Conservation (phyloP, 164 flowering plant species). For the Nelumbo lutea region DNA sequence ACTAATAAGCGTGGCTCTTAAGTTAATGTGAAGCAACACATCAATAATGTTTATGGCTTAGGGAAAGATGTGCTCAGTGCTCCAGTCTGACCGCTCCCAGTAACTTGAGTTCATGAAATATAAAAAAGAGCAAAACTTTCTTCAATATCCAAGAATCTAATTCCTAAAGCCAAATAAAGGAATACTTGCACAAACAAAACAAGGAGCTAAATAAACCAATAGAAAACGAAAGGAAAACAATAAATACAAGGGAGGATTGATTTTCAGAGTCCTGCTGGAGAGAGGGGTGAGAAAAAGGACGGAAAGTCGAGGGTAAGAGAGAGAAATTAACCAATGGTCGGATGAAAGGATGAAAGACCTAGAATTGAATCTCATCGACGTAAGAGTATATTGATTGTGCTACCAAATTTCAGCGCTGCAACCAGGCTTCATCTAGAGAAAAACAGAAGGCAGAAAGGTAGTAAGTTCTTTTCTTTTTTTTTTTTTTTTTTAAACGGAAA, state of each 20-base stretch:
- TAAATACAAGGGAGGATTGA: no score
- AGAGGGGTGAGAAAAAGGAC: neutral
- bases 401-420: no score
- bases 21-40: neutral
- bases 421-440: no score
- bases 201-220: neutral
- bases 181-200: neutral
- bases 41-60: neutral
- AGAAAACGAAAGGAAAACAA: no score
- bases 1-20: neutral
- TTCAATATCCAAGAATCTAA: no score
- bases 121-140: neutral
- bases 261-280: no score
- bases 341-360: no score
- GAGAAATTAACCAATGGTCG: neutral
- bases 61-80: neutral
- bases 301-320: neutral
- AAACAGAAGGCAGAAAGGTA: neutral
- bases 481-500: no score
- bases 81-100: neutral
- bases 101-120: neutral
- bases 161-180: neutral
- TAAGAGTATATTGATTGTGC: no score
- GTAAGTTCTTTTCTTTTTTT: neutral
- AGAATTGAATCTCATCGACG: no score